Evolutionary conservation across 2,329 filamentous ascomycete genomes (phyloP), one percentile per base, ranked within the genome.

Genomic region (Phyllosticta citrichinensis): DNA sequence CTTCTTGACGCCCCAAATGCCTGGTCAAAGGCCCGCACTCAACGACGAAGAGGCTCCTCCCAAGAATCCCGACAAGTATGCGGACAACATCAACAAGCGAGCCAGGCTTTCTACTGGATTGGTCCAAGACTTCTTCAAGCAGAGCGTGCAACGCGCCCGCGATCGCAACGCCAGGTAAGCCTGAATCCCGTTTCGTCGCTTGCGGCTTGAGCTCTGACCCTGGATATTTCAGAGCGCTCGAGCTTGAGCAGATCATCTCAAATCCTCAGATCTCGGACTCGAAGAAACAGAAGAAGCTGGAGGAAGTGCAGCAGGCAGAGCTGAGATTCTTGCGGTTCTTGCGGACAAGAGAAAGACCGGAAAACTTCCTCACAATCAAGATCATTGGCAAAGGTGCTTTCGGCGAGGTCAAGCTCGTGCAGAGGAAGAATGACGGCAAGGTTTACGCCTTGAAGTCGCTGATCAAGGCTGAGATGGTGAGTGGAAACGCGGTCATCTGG

Each of bases 331-430:
- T 99, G 65, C 90, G 93, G 50, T 97, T 97, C 80, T 80, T 97
- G 69, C 87, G 93, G 61, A 97, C 93, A 62, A 93, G 91, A 75
- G 92, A 97, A 73, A 88, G 87, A 75, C 91, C 93, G 11, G 87
- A 93, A 67, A 97, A 97, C 78, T 99, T 97, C 81, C 85, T 86
- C 65, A 97, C 93, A 1, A 83, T 97, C 76, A 97, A 97, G 81
- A 93, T 97, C 68, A 99, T 99, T 68, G 94, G 94, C 71, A 99
- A 99, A 81, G 94, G 94, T 76, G 94, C 94, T 14, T 99, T 99
- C 71, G 94, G 94, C 73, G 94, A 99, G 76, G 94, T 99, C 69
- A 96, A 96, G 78, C 82, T 99, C 64, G 94, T 99, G 62, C 92
- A 96, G 78, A 90, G 96, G 78, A 96, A 92, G 81, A 86, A 89